Base-by-base conservation (phyloP, 495 filamentous ascomycete species). In the Aspergillus kassunensis region DNA sequence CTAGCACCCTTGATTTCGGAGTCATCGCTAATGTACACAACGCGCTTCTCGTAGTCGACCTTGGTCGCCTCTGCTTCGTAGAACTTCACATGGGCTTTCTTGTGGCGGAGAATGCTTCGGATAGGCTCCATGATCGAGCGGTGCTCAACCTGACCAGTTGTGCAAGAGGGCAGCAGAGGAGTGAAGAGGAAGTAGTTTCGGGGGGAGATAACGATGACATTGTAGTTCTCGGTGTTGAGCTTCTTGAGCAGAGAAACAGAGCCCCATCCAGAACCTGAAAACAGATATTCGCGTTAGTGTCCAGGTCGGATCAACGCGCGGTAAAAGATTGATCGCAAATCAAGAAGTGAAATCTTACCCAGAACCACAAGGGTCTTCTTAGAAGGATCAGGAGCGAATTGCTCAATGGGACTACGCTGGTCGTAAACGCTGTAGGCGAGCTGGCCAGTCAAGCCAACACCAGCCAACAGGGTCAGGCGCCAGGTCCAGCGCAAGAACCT, bases 111-210 rank as follows among this genome's bases (percentile, higher is more conserved):
- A 67, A 99, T 93, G 68, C 92, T 93, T 54, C 93, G 87, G 55
- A 99, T 82, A 23, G 93, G 93, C 77, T 99, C 93, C 91, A 99
- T 97, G 70, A 99, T 97, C 55, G 90, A 96, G 64, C 95, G 89
- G 77, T 97, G 95, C 76, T 99, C 95, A 64, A 99, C 92, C 58
- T 88, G 86, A 67, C 95, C 93, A 44, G 90, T 96, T 20, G 93
- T 97, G 73, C 95, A 97, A 66, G 90, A 96, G 45, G 93, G 93
- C 35, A 99, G 81, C 39, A 99, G 82, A 35, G 93, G 93, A 15
- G 95, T 99, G 80, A 97, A 99, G 51, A 99, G 87, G 85, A 99
- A 99, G 81, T 93, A 99, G 74, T 97, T 97, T 60, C 93, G 89
- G 49, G 93, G 93, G 35, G 92, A 97, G 44, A 80, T 87, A 58